These are phyloP conservation scores for Eleusine indica DNA, from an alignment of 176 grass and related monocot genomes.

Conservation along the genomic window DNA sequence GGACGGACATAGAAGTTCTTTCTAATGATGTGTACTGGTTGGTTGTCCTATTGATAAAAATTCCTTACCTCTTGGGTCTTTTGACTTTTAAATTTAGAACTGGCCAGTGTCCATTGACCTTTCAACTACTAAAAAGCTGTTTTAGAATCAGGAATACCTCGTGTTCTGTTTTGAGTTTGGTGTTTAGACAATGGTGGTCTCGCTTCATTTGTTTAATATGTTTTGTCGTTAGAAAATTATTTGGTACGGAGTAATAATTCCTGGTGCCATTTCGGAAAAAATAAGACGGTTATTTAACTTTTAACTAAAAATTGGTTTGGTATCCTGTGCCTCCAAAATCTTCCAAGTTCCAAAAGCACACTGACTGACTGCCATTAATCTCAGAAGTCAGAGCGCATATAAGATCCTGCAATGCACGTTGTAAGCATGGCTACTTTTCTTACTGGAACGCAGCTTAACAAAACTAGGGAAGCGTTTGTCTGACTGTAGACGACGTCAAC, in stretches of 20 bases:
- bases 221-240: not conserved
- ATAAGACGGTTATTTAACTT: not conserved
- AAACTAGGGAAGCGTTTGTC: not conserved
- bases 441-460: not conserved
- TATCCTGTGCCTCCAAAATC: not conserved
- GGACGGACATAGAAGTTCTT: not conserved
- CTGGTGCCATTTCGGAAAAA: not conserved
- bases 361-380: not conserved
- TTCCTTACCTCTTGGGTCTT: not conserved
- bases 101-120: not conserved
- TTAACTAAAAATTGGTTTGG: not conserved
- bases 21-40: not conserved
- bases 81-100: not conserved
- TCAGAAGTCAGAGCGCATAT: not conserved
- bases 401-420: not conserved
- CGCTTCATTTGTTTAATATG: not conserved
- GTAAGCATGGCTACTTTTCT: not conserved
- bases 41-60: not conserved
- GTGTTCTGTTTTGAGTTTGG: not conserved
- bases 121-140: constrained; percentile 5
- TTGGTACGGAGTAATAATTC: not conserved
- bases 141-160: not conserved
- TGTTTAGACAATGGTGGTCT: not conserved
- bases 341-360: not conserved
- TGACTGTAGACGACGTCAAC: not conserved